Evolutionary conservation across 1,284 basidiomycete species (phyloP).

Genomic region (Bjerkandera adusta): DNA sequence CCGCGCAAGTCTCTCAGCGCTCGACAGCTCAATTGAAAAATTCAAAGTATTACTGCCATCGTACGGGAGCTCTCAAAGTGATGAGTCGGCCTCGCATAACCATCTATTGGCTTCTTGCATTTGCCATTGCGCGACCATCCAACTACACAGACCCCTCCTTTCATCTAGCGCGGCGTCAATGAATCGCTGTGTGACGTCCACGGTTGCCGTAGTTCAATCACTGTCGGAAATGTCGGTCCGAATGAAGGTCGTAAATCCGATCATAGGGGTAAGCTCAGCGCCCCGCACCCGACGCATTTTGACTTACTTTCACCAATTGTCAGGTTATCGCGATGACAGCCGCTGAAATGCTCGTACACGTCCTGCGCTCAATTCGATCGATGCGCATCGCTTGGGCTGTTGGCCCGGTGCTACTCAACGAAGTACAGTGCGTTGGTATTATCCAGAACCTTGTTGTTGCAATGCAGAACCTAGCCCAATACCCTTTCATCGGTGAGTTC

Average conservation of each 20-base stretch:
- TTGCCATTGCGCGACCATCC: slow-evolving; percentile 14
- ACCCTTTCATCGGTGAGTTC: too few relatives aligned
- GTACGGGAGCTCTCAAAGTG: slow-evolving; percentile 7
- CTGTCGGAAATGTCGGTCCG: slow-evolving; percentile 7
- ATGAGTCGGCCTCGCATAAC: slow-evolving; percentile 9
- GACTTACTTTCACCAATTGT: too few relatives aligned
- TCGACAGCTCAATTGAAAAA: slow-evolving; percentile 14
- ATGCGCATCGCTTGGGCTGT: slow-evolving; percentile 15
- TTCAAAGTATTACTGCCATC: slow-evolving; percentile 16
- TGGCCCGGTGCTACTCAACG: too few relatives aligned
- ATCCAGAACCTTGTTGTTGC: too few relatives aligned
- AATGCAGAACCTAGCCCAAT: too few relatives aligned
- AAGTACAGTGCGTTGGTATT: too few relatives aligned
- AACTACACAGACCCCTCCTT: slow-evolving; percentile 16
- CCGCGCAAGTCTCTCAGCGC: slow-evolving; percentile 5
- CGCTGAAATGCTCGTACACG: slow-evolving; percentile 14
- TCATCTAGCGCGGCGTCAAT: slow-evolving; percentile 15
- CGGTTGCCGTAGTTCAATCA: slow-evolving; percentile 11
- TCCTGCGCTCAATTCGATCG: slow-evolving; percentile 14
- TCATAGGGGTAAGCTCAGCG: slow-evolving; percentile 16
- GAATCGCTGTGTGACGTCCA: slow-evolving; percentile 14
- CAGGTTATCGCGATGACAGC: slow-evolving; percentile 15
- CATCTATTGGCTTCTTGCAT: slow-evolving; percentile 13
- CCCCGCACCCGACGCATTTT: background rate
- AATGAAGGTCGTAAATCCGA: slow-evolving; percentile 13